These are phyloP conservation scores for Entrophospora sp. DNA, from an alignment of 192 early-diverging fungal species.

Conservation along the genomic window DNA sequence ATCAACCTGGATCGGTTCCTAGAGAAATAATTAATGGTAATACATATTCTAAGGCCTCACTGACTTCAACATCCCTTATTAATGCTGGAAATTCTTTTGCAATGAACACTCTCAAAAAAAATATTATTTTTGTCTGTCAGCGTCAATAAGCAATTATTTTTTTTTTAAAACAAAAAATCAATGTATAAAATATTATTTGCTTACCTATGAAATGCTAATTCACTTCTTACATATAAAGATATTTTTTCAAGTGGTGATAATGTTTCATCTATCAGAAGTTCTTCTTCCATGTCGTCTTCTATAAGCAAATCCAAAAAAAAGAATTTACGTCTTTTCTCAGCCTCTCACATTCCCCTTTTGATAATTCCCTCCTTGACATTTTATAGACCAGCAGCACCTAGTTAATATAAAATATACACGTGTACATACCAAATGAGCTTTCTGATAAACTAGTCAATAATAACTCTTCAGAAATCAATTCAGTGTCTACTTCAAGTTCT, in stretches of 20 bases:
- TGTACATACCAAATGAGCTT: constrained; percentile 8
- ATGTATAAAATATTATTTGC: not conserved
- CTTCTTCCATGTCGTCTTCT: constrained; percentile 26
- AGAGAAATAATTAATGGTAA: constrained; percentile 29
- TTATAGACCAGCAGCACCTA: not conserved
- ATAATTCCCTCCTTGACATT: too few species aligned
- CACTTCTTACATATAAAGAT: constrained; percentile 27
- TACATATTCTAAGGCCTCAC: constrained; percentile 32
- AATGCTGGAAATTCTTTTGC: constrained; percentile 31
- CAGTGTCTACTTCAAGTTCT: constrained; percentile 10
- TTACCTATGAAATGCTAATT: constrained; percentile 30
- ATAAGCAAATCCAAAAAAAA: constrained; percentile 7
- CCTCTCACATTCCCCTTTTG: not conserved
- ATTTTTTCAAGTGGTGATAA: constrained; percentile 31
- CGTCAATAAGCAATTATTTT: not conserved
- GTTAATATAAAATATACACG: not conserved
- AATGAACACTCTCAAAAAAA: constrained; percentile 30
- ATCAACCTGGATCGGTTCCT: constrained; percentile 26
- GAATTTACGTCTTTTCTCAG: too few species aligned
- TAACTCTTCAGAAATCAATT: constrained; percentile 5
- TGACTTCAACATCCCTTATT: constrained; percentile 25
- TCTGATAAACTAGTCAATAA: constrained; percentile 1
- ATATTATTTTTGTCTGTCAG: not conserved
- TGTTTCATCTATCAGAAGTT: constrained; percentile 23
- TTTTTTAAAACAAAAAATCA: not conserved